A percentile compares a stretch with the other conserved stretches of the same genome.
phyloP scores from a whole-genome alignment of 495 filamentous ascomycete genomes.

The Neurospora sp. region DNA sequence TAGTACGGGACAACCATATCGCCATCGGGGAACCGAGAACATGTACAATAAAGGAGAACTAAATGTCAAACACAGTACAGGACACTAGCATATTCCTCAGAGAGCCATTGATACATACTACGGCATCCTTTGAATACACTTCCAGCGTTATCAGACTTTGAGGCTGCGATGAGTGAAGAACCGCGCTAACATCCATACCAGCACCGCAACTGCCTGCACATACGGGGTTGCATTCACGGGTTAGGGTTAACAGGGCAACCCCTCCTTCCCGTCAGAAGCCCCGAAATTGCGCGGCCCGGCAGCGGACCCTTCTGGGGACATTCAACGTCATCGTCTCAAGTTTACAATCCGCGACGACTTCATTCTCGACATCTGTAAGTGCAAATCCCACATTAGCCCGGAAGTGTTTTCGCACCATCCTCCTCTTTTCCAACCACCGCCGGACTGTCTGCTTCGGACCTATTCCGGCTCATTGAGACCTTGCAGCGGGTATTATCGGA shows the following conservation, averaged over 20 bases:
- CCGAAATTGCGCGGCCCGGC: not conserved
- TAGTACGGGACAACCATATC: not conserved
- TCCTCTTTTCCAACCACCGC: not conserved
- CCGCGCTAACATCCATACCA: not conserved
- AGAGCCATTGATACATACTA: not conserved
- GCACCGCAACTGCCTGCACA: not conserved
- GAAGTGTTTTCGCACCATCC: not conserved
- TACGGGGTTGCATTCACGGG: not conserved
- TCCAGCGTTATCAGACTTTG: not conserved
- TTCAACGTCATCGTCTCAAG: not conserved
- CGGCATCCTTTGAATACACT: not conserved
- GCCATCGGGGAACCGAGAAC: not conserved
- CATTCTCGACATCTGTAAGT: not conserved
- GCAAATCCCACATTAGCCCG: not conserved
- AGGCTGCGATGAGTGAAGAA: not conserved
- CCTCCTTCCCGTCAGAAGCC: not conserved
- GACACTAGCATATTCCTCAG: not conserved
- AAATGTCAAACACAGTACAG: fast-evolving
- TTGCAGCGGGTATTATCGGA: not conserved
- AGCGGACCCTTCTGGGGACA: not conserved
- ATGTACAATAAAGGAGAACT: not conserved
- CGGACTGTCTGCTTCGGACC: not conserved
- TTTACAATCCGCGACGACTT: not conserved
- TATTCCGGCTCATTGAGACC: not conserved
- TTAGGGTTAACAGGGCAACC: not conserved